Conservation (phyloP, 306 rosid genomes). For the Citrullus amarus region DNA sequence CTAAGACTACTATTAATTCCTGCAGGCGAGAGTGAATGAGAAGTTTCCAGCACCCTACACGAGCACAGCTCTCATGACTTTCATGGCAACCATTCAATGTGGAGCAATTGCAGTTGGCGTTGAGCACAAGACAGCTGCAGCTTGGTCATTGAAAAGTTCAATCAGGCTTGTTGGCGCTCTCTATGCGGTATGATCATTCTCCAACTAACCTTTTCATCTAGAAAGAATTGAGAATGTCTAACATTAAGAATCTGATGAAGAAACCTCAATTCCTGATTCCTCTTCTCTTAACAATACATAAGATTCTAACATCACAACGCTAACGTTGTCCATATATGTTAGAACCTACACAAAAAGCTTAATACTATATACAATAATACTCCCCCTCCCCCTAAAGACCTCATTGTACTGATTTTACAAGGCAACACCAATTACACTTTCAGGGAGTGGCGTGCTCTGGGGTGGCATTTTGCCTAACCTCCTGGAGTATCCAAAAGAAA, state of each 20-base stretch:
- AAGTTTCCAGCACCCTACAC: slow-evolving; percentile 79
- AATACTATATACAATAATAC: background rate
- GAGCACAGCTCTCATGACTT: slow-evolving; percentile 46
- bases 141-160: slow-evolving; percentile 44
- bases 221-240: background rate
- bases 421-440: background rate
- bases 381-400: background rate
- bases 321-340: background rate
- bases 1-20: background rate
- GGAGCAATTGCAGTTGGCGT: slow-evolving; percentile 34
- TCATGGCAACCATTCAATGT: slow-evolving; percentile 55
- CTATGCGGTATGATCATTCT: slow-evolving; percentile 32
- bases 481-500: slow-evolving; percentile 59
- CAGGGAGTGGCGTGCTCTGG: slow-evolving; percentile 54
- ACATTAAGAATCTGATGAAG: background rate
- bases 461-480: slow-evolving; percentile 33
- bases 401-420: background rate
- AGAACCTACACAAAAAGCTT: background rate
- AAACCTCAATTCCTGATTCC: background rate
- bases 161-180: slow-evolving; percentile 40
- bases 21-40: slow-evolving; percentile 51
- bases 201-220: background rate
- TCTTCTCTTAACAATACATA: background rate
- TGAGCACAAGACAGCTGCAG: slow-evolving; percentile 24
- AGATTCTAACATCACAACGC: background rate